These are phyloP conservation scores for Pyrenopolyporus hunteri DNA, from an alignment of 495 filamentous ascomycete species.

Conservation along the genomic window DNA sequence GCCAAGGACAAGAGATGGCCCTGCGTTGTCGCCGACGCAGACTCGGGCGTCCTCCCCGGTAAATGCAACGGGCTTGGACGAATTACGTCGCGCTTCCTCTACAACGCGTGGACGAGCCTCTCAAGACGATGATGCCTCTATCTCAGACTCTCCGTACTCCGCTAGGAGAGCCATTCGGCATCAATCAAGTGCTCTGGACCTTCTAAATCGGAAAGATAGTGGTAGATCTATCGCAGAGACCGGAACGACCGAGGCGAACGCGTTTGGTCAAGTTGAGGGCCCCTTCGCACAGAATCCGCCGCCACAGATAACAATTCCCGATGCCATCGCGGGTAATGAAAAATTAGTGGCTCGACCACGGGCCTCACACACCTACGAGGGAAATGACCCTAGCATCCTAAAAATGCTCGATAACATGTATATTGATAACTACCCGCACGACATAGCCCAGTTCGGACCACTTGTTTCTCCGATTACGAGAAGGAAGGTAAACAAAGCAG, in stretches of 20 bases:
- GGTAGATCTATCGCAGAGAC: slow-evolving; percentile 85
- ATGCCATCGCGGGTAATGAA: slow-evolving; percentile 41
- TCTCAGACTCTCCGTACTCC: slow-evolving; percentile 50
- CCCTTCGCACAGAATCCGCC: slow-evolving; percentile 58
- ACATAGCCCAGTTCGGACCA: slow-evolving; percentile 79
- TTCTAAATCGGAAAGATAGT: slow-evolving; percentile 78
- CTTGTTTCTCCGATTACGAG: slow-evolving; percentile 73
- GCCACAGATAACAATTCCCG: slow-evolving; percentile 36
- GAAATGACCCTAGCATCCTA: slow-evolving; percentile 85
- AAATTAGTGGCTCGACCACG: slow-evolving; percentile 43
- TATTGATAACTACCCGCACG: slow-evolving; percentile 86
- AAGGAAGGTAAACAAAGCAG: slow-evolving; percentile 62
- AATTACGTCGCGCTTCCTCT: slow-evolving; percentile 42
- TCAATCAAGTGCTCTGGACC: slow-evolving; percentile 79
- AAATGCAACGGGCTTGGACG: slow-evolving; percentile 35
- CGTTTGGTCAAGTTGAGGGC: slow-evolving; percentile 83
- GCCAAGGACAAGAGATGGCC: slow-evolving; percentile 44
- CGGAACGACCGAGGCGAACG: slow-evolving; percentile 76
- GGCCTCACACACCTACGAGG: slow-evolving; percentile 75
- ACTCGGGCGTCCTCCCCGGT: slow-evolving; percentile 32
- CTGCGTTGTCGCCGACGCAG: slow-evolving; percentile 38
- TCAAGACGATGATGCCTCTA: slow-evolving; percentile 43
- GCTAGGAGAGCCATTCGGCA: slow-evolving; percentile 56
- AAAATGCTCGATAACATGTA: slow-evolving; percentile 88
- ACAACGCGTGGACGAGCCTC: slow-evolving; percentile 33